Evolutionary conservation across 257 asterid genomes (phyloP), one percentile per base, ranked within the genome.

Genomic region (Ballota nigra): DNA sequence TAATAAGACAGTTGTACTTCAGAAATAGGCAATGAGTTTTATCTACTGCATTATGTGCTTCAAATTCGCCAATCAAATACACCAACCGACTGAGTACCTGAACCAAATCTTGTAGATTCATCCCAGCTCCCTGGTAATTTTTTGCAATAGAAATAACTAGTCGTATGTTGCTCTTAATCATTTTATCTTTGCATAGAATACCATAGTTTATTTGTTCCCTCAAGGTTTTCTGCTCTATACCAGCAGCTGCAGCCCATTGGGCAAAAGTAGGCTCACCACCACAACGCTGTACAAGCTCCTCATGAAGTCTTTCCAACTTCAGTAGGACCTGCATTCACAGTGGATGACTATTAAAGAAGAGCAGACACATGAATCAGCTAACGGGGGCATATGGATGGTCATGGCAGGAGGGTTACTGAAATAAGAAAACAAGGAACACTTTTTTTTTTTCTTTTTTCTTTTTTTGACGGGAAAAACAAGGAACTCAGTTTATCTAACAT

Each of bases 161-260:
- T 16, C 96, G 82, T 81, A 94, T 75, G 78, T 94, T 94, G 88
- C 99, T 94, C 71, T 80, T 94, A 22, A 94, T 88, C 99, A 94
- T 91, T 83, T 81, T 91, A 78, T 86, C 93, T 80, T 94, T 91
- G 86, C 99, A 91, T 56, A 66, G 82, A 75, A 55, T 61, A 68
- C 97, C 99, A 73, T 89, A 82, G 80, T 86, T 83, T 72, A 94
- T 68, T 20, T 89, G 92, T 83, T 84, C 68, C 82, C 96, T 85
- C 83, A 94, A 83, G 64, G 97, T 91, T 73, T 78, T 86, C 76
- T 80, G 90, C 72, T 94, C 97, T 73, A 87, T 77, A 57, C 96
- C 93, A 53, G 97, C 99, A 51, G 97, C 97, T 70, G 86, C 88
- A 74, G 97, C 97, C 97, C 99, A 91, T 66, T 94, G 97, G 60